Conservation (phyloP, 345 rosid species). For the Eucalyptus pauciflora region DNA sequence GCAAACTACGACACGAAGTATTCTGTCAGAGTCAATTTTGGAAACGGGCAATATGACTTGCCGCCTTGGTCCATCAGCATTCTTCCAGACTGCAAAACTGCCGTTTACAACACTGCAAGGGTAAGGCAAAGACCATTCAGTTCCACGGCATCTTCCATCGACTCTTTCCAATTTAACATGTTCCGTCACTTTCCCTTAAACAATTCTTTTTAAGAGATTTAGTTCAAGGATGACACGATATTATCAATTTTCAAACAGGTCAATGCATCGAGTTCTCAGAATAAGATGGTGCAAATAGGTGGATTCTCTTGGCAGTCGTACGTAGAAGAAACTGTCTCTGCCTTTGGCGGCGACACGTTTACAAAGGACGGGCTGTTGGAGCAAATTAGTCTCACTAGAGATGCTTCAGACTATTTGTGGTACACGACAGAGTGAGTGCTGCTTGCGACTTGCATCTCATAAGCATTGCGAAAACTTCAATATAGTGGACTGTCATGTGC, state of each 20-base stretch:
- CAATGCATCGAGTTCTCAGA: conserved; percentile 8
- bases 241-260: conserved; percentile 1
- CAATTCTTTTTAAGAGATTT: background rate
- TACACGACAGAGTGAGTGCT: conserved; percentile 32
- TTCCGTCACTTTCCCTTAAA: background rate
- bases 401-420: conserved; percentile 37
- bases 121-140: background rate
- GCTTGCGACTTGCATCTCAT: background rate
- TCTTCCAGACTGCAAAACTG: conserved; percentile 27
- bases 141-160: background rate
- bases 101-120: conserved; percentile 25
- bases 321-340: conserved; percentile 20
- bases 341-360: conserved; percentile 7
- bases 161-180: background rate
- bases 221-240: background rate
- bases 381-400: conserved; percentile 24
- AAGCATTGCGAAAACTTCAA: background rate
- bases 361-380: conserved; percentile 19
- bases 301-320: conserved; percentile 27
- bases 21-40: conserved; percentile 16
- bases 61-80: conserved; percentile 46
- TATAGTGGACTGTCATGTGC: background rate
- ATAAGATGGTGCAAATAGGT: conserved; percentile 14
- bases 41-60: conserved; percentile 17
- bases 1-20: conserved; percentile 25